phyloP scores from a whole-genome alignment of 2,329 filamentous ascomycete species.

The Colletotrichum liaoningense region DNA sequence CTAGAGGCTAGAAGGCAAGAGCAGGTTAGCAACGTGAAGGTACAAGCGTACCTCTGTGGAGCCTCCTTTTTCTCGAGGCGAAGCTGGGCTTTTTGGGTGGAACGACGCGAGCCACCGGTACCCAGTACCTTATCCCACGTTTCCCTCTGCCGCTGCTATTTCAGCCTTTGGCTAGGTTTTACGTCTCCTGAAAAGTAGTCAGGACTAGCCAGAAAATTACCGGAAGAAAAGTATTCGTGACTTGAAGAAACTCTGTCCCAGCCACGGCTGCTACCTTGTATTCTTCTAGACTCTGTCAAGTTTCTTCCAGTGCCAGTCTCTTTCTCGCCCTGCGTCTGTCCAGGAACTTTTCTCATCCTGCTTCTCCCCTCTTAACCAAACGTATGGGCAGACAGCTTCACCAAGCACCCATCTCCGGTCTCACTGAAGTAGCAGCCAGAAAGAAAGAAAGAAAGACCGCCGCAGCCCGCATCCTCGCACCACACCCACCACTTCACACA shows the following conservation, averaged over 20 bases:
- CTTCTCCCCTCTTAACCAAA: slow-evolving; percentile 2
- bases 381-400: neutral
- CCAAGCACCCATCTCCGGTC: neutral
- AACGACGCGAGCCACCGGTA: neutral
- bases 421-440: neutral
- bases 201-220: neutral
- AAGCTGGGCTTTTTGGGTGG: neutral
- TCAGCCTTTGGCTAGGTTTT: neutral
- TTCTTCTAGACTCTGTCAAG: neutral
- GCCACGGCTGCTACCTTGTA: neutral
- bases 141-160: neutral
- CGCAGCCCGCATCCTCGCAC: slow-evolving; percentile 3
- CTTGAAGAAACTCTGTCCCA: neutral
- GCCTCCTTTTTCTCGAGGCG: neutral
- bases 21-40: neutral
- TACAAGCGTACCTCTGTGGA: neutral
- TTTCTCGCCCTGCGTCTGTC: neutral
- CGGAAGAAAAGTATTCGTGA: neutral
- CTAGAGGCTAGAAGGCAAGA: neutral
- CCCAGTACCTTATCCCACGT: neutral
- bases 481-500: slow-evolving; percentile 6
- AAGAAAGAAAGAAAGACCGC: neutral
- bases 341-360: neutral
- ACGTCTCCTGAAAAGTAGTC: neutral
- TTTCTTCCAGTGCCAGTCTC: neutral